Base-by-base conservation (phyloP, 108 stramenopile species). In the Halocafeteria seosinensis region DNA sequence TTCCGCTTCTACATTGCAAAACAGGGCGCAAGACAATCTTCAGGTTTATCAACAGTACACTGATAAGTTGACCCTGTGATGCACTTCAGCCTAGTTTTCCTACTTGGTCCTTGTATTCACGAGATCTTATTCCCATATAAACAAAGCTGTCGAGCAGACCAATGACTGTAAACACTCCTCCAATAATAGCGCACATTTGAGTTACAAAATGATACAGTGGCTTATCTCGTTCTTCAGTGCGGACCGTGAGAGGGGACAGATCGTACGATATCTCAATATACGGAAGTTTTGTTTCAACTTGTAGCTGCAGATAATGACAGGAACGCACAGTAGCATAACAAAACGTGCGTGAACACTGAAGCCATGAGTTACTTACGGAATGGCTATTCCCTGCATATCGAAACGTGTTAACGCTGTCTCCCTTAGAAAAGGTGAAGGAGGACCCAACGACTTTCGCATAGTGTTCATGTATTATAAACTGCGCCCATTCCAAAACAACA, bases 151-250 rank as follows among this genome's bases (percentile, higher is more conserved):
- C 89, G 33, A 96, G 85, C 66, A 96, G 73, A 25, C 94, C 94
- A 36, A 96, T 67, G 1, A 91, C 90, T 17, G 94, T 96, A 69
- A 91, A 96, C n/a, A 91, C 91, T 34, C 94, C 94, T 55, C 94
- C 94, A 47, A 96, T 88, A 62, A 93, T 91, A 38, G 95, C 95
- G 68, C 85, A 85, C 61, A 96, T 65, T 66, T 81, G 87, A 0
- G 91, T 96, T 50, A 92, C 53, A 65, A 93, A 96, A 50, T 93
- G 91, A 61, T 96, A 96, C 95, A 89, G 74, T 62, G 50, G 35
- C 50, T 53, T 30, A 23, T 67, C 65, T 8, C 68, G 13, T 25
- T 66, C 59, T 34, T 33, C 66, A 50, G 74, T 37, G 37, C 61
- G 24, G 23, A 75, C 74, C 35, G 74, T 51, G 71, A 77, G 71